Conservation (phyloP, 2,329 filamentous ascomycete genomes). For the Ophiocordyceps camponoti-rufipedis region DNA sequence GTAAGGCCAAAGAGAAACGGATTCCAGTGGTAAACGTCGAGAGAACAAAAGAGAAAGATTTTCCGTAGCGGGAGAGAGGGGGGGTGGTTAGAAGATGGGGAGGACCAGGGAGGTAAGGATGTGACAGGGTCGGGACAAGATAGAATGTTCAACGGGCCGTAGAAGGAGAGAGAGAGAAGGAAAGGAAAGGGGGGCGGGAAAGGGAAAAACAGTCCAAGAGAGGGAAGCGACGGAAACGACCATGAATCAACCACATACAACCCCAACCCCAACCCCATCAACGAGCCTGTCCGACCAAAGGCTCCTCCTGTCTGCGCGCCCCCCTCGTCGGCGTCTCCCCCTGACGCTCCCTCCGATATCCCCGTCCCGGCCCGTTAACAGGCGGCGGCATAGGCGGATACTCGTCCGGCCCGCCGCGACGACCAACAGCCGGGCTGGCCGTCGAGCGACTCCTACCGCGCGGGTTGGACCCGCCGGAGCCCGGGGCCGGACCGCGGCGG, state of each 20-base stretch:
- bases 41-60: not conserved
- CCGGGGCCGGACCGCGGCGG: not conserved
- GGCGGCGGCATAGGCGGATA: slow-evolving; percentile 10
- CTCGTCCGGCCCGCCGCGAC: slow-evolving; percentile 1
- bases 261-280: too few relatives aligned
- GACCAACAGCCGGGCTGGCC: slow-evolving; percentile 3
- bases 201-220: not conserved
- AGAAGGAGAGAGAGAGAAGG: not conserved
- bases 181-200: not conserved
- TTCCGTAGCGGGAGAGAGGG: too few relatives aligned
- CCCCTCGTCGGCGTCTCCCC: not conserved
- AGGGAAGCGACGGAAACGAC: not conserved
- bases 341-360: not conserved
- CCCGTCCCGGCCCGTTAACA: slow-evolving; percentile 10
- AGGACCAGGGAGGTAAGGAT: not conserved
- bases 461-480: too few relatives aligned
- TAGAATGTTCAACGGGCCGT: not conserved
- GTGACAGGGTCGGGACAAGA: too few relatives aligned
- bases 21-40: not conserved
- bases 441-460: slow-evolving; percentile 10
- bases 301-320: not conserved
- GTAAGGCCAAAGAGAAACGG: not conserved
- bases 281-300: not conserved
- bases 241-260: not conserved
- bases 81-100: not conserved